These are phyloP conservation scores for Phlyctochytrium arcticum DNA, from an alignment of 192 early-diverging fungal species.

Conservation along the genomic window DNA sequence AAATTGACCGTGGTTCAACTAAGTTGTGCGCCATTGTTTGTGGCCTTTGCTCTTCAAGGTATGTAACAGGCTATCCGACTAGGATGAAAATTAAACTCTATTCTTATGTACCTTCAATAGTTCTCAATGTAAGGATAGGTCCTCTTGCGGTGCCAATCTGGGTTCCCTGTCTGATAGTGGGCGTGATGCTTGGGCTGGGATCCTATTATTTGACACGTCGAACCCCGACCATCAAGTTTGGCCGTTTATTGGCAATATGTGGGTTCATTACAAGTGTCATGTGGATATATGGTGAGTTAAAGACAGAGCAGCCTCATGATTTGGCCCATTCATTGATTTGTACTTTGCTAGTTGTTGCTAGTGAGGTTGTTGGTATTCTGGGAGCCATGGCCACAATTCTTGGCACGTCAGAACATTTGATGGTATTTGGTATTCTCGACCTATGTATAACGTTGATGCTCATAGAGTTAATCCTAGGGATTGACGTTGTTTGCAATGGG, in stretches of 20 bases:
- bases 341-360: slow-evolving; percentile 61
- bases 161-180: slow-evolving; percentile 15
- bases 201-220: slow-evolving; percentile 11
- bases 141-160: slow-evolving; percentile 21
- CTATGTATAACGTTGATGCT: no score
- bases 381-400: slow-evolving; percentile 73
- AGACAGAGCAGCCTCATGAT: no score
- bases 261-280: slow-evolving; percentile 76
- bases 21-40: slow-evolving; percentile 52
- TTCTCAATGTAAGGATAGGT: neutral
- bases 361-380: slow-evolving; percentile 84
- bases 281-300: slow-evolving; percentile 76
- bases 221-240: slow-evolving; percentile 8
- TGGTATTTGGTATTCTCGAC: slow-evolving; percentile 50
- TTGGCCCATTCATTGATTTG: no score
- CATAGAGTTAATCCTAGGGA: slow-evolving; percentile 24
- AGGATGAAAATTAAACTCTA: neutral
- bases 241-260: slow-evolving; percentile 31
- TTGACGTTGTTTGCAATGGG: slow-evolving; percentile 77
- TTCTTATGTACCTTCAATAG: slow-evolving; percentile 8
- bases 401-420: slow-evolving; percentile 73
- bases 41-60: slow-evolving; percentile 29
- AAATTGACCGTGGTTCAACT: slow-evolving; percentile 58
- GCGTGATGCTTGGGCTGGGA: slow-evolving; percentile 9
- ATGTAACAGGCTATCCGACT: neutral